A percentile compares a stretch with the other conserved stretches of the same genome.
phyloP scores from a whole-genome alignment of 176 grass and related monocot genomes.

The Oryza nivara region DNA sequence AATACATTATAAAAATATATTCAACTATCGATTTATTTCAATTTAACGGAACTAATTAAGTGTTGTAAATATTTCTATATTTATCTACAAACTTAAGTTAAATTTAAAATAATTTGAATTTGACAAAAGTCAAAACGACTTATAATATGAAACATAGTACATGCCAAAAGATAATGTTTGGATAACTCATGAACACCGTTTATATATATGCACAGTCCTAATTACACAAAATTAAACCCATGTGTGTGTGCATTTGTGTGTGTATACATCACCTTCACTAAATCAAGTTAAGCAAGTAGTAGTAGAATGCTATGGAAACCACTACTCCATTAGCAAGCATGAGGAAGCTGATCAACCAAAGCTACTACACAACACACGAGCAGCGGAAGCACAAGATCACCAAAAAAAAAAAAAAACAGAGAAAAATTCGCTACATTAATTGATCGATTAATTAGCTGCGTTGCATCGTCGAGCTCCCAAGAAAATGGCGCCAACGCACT shows the following conservation, averaged over 20 bases:
- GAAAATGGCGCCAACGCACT: neutral
- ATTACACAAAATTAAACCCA: neutral
- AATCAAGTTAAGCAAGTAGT: neutral
- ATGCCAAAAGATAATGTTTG: neutral
- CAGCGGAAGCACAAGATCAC: neutral
- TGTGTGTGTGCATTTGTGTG: neutral
- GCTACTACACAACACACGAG: slow-evolving; percentile 4
- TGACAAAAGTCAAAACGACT: too few species aligned
- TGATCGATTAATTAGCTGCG: neutral
- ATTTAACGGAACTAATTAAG: too few species aligned
- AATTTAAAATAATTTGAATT: too few species aligned
- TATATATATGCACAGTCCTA: neutral
- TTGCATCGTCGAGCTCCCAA: neutral
- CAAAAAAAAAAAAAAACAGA: neutral
- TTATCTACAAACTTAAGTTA: too few species aligned
- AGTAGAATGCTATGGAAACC: neutral
- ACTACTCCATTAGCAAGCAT: slow-evolving; percentile 4
- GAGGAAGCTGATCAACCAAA: slow-evolving; percentile 1
- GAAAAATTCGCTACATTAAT: neutral
- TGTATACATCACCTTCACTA: slow-evolving; percentile 26
- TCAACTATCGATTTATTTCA: too few species aligned
- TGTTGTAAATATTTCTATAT: too few species aligned
- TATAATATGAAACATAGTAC: neutral
- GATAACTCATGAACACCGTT: neutral
- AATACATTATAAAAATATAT: too few species aligned